Percentiles rank a stretch among this genome's conserved stretches.
Conservation (phyloP, 2,329 filamentous ascomycete species). For the Aspergillus sclerotialis region DNA sequence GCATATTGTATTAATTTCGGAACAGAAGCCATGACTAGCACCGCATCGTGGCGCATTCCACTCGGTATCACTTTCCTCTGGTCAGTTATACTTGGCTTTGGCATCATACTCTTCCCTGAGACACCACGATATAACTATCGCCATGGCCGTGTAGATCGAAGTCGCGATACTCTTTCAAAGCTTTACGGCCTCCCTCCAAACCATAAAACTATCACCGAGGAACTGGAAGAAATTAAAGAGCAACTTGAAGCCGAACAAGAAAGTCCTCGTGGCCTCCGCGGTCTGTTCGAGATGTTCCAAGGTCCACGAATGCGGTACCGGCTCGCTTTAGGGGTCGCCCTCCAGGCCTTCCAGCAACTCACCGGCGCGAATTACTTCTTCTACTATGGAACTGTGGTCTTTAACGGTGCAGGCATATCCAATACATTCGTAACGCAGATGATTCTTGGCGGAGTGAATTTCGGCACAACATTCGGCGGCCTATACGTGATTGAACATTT, state of each 20-base stretch:
- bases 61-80: constrained; percentile 54
- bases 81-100: constrained; percentile 47
- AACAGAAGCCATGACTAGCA: constrained; percentile 32
- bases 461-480: constrained; percentile 59
- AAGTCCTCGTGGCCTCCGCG: constrained; percentile 25
- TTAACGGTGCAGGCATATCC: constrained; percentile 57
- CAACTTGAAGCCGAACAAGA: constrained; percentile 48
- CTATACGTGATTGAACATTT: constrained; percentile 63
- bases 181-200: constrained; percentile 50
- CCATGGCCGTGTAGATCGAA: constrained; percentile 45
- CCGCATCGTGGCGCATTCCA: constrained; percentile 43
- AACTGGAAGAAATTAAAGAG: constrained; percentile 50
- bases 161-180: constrained; percentile 46
- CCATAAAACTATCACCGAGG: constrained; percentile 46
- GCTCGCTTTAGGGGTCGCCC: constrained; percentile 32
- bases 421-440: constrained; percentile 59
- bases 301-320: constrained; percentile 42
- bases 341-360: constrained; percentile 40
- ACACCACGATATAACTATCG: constrained; percentile 54
- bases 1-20: constrained; percentile 42
- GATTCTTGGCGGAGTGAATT: constrained; percentile 61
- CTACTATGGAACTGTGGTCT: constrained; percentile 51
- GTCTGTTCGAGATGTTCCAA: constrained; percentile 38
- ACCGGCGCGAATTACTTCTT: constrained; percentile 42
- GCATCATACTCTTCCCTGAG: constrained; percentile 52